Evolutionary conservation across 176 grass and related monocot species (phyloP).

Genomic region (Avena atlantica): DNA sequence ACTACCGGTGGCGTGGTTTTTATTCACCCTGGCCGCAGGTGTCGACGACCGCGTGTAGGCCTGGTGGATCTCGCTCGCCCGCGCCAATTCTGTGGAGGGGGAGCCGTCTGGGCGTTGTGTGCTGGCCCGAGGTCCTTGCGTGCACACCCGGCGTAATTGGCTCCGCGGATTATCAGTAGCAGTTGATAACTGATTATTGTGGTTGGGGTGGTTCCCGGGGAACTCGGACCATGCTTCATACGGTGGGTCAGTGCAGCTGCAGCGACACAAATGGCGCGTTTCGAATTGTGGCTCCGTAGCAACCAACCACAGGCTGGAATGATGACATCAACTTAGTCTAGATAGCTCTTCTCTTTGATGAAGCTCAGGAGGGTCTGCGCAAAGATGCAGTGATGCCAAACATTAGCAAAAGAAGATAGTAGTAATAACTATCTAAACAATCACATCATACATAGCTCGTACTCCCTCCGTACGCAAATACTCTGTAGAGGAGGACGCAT

Average conservation of each 20-base stretch:
- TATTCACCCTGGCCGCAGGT: neutral
- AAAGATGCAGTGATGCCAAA: too few relatives aligned
- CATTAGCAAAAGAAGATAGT: too few relatives aligned
- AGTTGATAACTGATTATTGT: neutral
- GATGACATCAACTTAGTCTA: too few relatives aligned
- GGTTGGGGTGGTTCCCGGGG: neutral
- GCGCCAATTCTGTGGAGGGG: neutral
- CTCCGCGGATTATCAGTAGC: neutral
- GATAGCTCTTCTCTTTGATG: too few relatives aligned
- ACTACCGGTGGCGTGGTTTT: neutral
- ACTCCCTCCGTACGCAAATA: too few relatives aligned
- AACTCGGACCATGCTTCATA: neutral
- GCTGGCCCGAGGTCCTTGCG: neutral
- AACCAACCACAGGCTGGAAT: too few relatives aligned
- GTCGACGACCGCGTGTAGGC: neutral
- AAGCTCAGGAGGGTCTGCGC: too few relatives aligned
- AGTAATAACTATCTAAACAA: too few relatives aligned
- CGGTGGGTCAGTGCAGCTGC: neutral
- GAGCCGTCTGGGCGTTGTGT: neutral
- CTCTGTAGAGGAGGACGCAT: too few relatives aligned
- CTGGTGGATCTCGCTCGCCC: conserved; percentile 4
- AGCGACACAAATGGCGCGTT: too few relatives aligned
- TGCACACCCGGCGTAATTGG: neutral
- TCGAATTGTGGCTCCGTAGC: too few relatives aligned
- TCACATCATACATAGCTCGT: too few relatives aligned